phyloP scores from a whole-genome alignment of 805 yeast genomes.

The Wickerhamiella spandovensis region DNA sequence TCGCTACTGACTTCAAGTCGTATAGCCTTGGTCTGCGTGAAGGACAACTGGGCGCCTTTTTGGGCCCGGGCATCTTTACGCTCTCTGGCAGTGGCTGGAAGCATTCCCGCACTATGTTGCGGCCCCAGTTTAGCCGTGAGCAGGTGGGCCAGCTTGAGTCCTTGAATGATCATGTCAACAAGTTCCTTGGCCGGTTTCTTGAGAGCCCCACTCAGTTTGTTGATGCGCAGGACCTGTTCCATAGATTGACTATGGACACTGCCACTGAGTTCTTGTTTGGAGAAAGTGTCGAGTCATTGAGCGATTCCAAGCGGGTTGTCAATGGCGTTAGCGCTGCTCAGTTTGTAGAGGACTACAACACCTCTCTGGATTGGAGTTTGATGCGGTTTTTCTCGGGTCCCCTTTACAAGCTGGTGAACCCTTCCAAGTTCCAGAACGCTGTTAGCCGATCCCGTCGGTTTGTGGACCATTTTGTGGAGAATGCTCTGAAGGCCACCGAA shows the following conservation, averaged over 20 bases:
- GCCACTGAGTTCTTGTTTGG: conserved; percentile 22
- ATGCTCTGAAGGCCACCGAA: conserved; percentile 22
- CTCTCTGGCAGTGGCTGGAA: conserved; percentile 26
- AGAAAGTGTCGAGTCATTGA: conserved; percentile 12
- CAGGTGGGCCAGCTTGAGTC: conserved; percentile 21
- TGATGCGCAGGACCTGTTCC: conserved; percentile 14
- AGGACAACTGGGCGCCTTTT: conserved; percentile 19
- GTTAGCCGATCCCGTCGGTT: conserved; percentile 23
- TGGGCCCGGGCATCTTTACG: conserved; percentile 28
- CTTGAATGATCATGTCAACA: conserved; percentile 20
- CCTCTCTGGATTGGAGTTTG: neutral
- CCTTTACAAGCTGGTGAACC: conserved; percentile 11
- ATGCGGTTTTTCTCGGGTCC: conserved; percentile 4
- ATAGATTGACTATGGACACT: conserved; percentile 20
- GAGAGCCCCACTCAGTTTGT: conserved; percentile 4
- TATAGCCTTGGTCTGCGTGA: conserved; percentile 21
- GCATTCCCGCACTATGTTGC: conserved; percentile 25
- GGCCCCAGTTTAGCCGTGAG: conserved; percentile 26
- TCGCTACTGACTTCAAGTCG: conserved; percentile 23
- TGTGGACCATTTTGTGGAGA: conserved; percentile 29
- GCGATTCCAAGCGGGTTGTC: conserved; percentile 5
- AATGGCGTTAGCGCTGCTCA: conserved; percentile 16
- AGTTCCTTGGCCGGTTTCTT: conserved; percentile 8
- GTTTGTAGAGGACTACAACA: conserved; percentile 16
- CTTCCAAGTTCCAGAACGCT: conserved; percentile 23